Percentiles rank a stretch among this genome's conserved stretches.
phyloP scores from a whole-genome alignment of 345 rosid genomes.

The Syzygium grande region DNA sequence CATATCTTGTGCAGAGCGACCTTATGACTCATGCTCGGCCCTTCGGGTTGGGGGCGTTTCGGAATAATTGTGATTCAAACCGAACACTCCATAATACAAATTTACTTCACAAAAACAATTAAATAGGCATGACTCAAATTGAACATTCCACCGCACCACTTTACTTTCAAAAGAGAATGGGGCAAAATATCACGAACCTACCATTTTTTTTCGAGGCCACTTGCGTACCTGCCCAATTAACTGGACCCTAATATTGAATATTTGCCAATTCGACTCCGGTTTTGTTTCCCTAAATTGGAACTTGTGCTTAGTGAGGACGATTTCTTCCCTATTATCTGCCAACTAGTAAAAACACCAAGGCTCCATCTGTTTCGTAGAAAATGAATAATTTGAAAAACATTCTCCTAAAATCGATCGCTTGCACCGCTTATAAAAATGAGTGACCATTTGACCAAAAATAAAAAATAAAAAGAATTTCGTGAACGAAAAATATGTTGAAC shows the following conservation, averaged over 20 bases:
- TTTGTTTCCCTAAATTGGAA: neutral
- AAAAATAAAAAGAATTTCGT: too few species aligned
- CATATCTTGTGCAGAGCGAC: neutral
- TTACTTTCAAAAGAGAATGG: neutral
- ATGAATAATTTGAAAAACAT: too few species aligned
- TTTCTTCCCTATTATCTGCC: neutral
- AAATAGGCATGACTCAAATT: rapidly evolving
- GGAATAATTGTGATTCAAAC: rapidly evolving
- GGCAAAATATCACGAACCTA: rapidly evolving
- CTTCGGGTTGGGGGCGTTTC: rapidly evolving
- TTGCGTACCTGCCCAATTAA: neutral
- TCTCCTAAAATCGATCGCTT: too few species aligned
- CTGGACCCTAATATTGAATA: neutral
- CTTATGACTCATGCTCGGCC: too few species aligned
- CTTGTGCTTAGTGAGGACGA: neutral
- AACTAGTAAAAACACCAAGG: neutral
- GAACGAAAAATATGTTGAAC: too few species aligned
- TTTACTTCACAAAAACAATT: neutral
- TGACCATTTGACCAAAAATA: too few species aligned
- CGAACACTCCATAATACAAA: rapidly evolving
- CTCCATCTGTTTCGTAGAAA: too few species aligned
- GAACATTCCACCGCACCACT: rapidly evolving
- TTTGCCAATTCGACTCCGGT: neutral
- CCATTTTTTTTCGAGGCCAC: neutral
- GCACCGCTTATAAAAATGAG: too few species aligned